Evolutionary conservation across 371 early-diverging fungal genomes (phyloP).

Genomic region (Batkoa obscura): DNA sequence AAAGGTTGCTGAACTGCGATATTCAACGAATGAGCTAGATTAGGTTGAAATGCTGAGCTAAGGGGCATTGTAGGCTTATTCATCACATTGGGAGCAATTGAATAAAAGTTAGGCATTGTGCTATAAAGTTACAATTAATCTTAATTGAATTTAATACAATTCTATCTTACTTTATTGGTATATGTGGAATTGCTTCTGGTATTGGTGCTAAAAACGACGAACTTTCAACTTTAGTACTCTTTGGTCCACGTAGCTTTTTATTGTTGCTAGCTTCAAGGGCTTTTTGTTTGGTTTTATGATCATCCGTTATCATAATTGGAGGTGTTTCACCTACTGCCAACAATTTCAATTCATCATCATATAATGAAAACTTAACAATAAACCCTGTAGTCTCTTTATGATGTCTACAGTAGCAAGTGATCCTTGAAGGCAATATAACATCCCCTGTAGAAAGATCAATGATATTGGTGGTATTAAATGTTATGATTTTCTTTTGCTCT

Average conservation of each 20-base stretch:
- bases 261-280: constrained; percentile 9
- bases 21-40: too few species aligned
- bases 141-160: too few species aligned
- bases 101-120: too few species aligned
- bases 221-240: too few species aligned
- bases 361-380: constrained; percentile 54
- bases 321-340: constrained; percentile 72
- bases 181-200: too few species aligned
- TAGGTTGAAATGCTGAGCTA: too few species aligned
- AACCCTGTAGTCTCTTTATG: constrained; percentile 83
- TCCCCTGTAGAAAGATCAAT: constrained; percentile 82
- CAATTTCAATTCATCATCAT: constrained; percentile 39
- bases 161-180: too few species aligned
- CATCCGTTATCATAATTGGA: constrained; percentile 90
- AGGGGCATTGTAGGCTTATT: too few species aligned
- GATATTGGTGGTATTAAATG: constrained; percentile 75
- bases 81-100: too few species aligned
- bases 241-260: constrained; percentile 12
- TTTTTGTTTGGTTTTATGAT: constrained; percentile 60
- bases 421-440: constrained; percentile 71
- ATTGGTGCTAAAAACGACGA: too few species aligned
- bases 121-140: too few species aligned
- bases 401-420: constrained; percentile 90
- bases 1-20: too few species aligned
- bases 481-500: constrained; percentile 49